Base-by-base conservation (phyloP, 176 grass and related monocot genomes). In the Zizania latifolia region DNA sequence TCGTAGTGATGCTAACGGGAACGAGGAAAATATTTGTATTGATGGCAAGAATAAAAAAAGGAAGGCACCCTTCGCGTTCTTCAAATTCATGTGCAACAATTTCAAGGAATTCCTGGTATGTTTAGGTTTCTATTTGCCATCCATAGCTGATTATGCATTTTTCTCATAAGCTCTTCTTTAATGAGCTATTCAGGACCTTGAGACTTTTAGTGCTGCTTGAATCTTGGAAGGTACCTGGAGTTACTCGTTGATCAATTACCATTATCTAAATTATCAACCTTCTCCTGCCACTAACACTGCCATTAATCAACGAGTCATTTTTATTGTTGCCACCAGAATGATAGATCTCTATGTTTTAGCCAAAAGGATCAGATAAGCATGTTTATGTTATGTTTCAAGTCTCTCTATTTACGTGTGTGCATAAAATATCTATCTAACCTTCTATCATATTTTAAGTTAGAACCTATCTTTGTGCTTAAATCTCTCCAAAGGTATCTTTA, bases 91-190 rank as follows among this genome's bases (percentile, higher is more conserved):
- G 31, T 17, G 43, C 64, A 41, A 77, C 33, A 19, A 83, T 69
- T 88, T 66, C 35, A n/a, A 58, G 69, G 71, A 94, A 19, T 66
- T 76, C 43, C 55, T 94, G 85, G 88, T 91, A 85, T 35, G 82
- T 31, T 48, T 75, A 65, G 35, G 31, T 74, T 74, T 73, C 22
- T 64, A 58, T 5, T 56, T 65, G 10, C 3, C 63, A 38, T 23
- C 8, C 40, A 24, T 71, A 0, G 34, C 50, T 61, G 33, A 26
- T 59, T 10, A 30, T 59, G 29, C 7, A 28, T 64, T 40, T 33
- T 65, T 11, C 50, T 70, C 55, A 37, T 62, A 45, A 33, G 32
- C 2, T 66, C 46, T 51, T 51, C 6, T n/a, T 51, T 51, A 51
- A 51, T 51, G 17, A 21, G 46, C 1, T 51, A 51, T 21, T n/a